phyloP scores from a whole-genome alignment of 345 rosid genomes.

The Adansonia digitata region DNA sequence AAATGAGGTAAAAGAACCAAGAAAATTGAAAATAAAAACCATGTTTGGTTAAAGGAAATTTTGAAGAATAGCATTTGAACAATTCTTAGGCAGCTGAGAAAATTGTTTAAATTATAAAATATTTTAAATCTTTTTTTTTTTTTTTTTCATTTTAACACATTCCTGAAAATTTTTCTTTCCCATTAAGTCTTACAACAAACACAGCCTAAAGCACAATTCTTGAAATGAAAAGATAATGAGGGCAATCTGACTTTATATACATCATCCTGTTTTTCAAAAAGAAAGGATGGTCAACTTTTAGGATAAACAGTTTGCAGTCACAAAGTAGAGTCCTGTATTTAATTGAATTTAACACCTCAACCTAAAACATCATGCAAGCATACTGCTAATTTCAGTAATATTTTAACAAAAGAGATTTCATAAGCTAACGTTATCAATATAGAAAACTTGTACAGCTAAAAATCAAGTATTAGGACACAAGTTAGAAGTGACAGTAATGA shows the following conservation, averaged over 20 bases:
- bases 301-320: neutral
- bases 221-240: neutral
- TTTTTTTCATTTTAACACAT: neutral
- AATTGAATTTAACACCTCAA: neutral
- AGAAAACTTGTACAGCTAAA: neutral
- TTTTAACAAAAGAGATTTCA: neutral
- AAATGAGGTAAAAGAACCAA: neutral
- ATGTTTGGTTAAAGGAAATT: neutral
- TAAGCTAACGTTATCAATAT: neutral
- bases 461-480: neutral
- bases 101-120: neutral
- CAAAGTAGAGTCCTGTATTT: neutral
- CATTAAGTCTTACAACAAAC: neutral
- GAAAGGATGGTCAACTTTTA: neutral
- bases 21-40: neutral
- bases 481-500: neutral
- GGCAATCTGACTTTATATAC: neutral
- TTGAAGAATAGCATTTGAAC: neutral
- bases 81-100: neutral
- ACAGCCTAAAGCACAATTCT: neutral
- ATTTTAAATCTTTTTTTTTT: neutral
- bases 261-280: neutral
- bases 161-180: neutral
- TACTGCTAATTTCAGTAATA: neutral
- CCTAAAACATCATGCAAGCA: neutral